phyloP scores from a whole-genome alignment of 2,329 filamentous ascomycete species.

The Pseudopithomyces chartarum region DNA sequence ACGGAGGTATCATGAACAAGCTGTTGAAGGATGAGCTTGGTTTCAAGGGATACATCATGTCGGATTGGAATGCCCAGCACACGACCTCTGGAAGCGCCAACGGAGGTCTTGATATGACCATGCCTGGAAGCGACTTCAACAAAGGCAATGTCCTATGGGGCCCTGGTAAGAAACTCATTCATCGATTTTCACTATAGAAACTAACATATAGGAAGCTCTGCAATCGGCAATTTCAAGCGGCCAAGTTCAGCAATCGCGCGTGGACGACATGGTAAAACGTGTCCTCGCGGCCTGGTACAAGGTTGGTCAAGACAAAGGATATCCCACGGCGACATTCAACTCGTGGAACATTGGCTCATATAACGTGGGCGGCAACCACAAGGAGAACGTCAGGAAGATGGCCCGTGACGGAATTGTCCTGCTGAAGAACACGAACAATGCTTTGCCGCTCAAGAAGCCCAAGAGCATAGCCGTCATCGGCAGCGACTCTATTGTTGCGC shows the following conservation, averaged over 20 bases:
- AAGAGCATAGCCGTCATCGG: constrained; percentile 71
- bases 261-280: constrained; percentile 51
- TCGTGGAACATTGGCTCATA: constrained; percentile 50
- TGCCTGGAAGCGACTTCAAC: constrained; percentile 56
- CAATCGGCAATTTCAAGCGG: constrained; percentile 58
- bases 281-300: constrained; percentile 57
- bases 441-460: constrained; percentile 70
- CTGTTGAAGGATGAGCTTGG: constrained; percentile 58
- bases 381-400: constrained; percentile 45
- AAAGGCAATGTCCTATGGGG: constrained; percentile 61
- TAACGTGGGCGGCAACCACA: constrained; percentile 49
- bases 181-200: not conserved
- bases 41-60: constrained; percentile 54
- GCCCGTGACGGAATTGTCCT: constrained; percentile 56
- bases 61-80: constrained; percentile 56
- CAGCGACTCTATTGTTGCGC: constrained; percentile 78
- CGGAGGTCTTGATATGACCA: constrained; percentile 60
- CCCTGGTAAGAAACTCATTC: constrained; percentile 24
- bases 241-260: constrained; percentile 40
- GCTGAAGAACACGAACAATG: constrained; percentile 68
- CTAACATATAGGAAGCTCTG: constrained; percentile 44
- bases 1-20: constrained; percentile 54
- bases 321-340: constrained; percentile 51
- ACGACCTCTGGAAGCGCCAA: constrained; percentile 51
- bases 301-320: constrained; percentile 52